phyloP scores from a whole-genome alignment of 495 filamentous ascomycete species.

The Hypoxylon lenormandii region DNA sequence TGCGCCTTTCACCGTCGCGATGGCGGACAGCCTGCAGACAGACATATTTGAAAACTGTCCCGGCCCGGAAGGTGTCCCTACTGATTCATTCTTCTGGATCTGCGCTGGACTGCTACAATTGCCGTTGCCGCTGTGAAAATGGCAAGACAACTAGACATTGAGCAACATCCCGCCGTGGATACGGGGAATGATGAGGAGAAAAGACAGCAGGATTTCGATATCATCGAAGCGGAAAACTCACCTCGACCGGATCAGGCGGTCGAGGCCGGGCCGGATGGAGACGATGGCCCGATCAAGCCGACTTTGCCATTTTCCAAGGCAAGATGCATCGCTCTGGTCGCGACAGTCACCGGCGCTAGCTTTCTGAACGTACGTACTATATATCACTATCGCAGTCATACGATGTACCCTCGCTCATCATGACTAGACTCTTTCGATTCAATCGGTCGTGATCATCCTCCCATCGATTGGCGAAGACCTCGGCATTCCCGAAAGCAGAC shows the following conservation, averaged over 20 bases:
- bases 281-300: constrained; percentile 27
- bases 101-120: constrained; percentile 12
- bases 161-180: constrained; percentile 14
- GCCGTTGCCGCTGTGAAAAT: constrained; percentile 21
- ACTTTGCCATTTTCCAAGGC: constrained; percentile 59
- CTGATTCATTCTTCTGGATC: constrained; percentile 3
- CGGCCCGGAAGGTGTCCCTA: constrained; percentile 12
- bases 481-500: constrained; percentile 64
- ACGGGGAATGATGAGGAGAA: constrained; percentile 17
- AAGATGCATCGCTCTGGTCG: constrained; percentile 61
- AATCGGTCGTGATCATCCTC: constrained; percentile 71
- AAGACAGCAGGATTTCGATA: constrained; percentile 20
- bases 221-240: constrained; percentile 20
- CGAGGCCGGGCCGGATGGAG: constrained; percentile 27
- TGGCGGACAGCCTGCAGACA: constrained; percentile 25
- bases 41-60: constrained; percentile 21
- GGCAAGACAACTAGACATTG: constrained; percentile 26
- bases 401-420: constrained; percentile 9
- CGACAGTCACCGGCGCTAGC: constrained; percentile 65
- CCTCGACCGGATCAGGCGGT: constrained; percentile 8
- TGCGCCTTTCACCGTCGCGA: constrained; percentile 28
- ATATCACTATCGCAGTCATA: neutral
- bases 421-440: constrained; percentile 66
- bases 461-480: constrained; percentile 68
- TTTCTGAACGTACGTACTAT: constrained; percentile 64